Conservation (phyloP, 208 protist genomes). For the Wallacemonas sp. region DNA sequence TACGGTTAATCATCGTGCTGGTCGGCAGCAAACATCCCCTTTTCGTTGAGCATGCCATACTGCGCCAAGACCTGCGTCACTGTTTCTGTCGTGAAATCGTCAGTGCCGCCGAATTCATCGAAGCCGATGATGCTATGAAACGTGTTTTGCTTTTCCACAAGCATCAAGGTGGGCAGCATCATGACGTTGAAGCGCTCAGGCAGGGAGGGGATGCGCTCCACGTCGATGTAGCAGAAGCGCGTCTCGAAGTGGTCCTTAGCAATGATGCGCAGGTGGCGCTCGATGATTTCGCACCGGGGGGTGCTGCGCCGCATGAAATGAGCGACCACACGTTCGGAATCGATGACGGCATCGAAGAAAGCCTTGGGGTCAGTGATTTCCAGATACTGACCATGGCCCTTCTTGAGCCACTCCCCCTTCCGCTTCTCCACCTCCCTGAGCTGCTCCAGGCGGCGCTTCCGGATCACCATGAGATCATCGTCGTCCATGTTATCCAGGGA, state of each 20-base stretch:
- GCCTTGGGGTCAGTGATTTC: constrained; percentile 78
- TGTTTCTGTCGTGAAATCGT: constrained; percentile 85
- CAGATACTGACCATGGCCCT: constrained; percentile 83
- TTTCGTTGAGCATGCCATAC: constrained; percentile 89
- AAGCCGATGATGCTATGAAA: constrained; percentile 94
- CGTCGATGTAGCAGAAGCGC: constrained; percentile 87
- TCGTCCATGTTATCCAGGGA: constrained; percentile 91
- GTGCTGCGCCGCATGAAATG: constrained; percentile 92
- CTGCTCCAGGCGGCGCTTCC: constrained; percentile 67
- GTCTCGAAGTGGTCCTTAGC: constrained; percentile 87
- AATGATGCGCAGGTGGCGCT: constrained; percentile 81
- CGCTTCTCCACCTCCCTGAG: constrained; percentile 81
- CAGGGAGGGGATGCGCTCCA: constrained; percentile 85
- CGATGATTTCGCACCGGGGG: constrained; percentile 81
- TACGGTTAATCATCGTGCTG: constrained; percentile 63
- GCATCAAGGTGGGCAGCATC: constrained; percentile 92
- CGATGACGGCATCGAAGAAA: constrained; percentile 83
- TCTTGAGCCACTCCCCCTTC: constrained; percentile 71
- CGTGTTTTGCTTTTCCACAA: constrained; percentile 89
- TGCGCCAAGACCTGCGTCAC: constrained; percentile 64
- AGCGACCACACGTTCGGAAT: constrained; percentile 84
- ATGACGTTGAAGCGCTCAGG: constrained; percentile 90
- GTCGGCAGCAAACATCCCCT: constrained; percentile 89
- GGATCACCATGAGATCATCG: constrained; percentile 78
- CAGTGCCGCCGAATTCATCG: constrained; percentile 90